Percentiles rank a stretch among this genome's conserved stretches.
Evolutionary conservation across 257 asterid species (phyloP).

Genomic region (Solanum rostratum): DNA sequence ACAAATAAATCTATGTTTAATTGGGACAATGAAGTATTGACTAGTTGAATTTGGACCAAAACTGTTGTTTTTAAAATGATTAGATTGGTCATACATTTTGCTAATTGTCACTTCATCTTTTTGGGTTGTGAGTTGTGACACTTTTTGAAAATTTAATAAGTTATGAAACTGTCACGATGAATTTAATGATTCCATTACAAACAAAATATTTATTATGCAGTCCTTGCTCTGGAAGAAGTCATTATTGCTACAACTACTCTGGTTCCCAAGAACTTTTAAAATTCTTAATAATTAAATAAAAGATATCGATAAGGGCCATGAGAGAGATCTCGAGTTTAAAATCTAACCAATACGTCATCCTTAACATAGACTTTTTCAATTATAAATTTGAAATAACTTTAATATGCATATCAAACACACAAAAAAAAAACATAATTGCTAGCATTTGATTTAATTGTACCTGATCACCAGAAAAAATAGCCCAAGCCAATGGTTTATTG

Average conservation of each 20-base stretch:
- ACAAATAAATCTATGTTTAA: not conserved
- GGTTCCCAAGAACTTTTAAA: not conserved
- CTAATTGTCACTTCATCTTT: not conserved
- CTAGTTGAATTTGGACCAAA: not conserved
- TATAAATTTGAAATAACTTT: not conserved
- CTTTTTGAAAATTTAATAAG: not conserved
- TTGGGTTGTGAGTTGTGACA: not conserved
- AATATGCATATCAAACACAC: not conserved
- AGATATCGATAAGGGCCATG: not conserved
- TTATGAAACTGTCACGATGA: not conserved
- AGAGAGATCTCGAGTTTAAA: not conserved
- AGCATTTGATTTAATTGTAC: slow-evolving; percentile 14
- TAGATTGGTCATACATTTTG: not conserved
- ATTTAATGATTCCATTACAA: not conserved
- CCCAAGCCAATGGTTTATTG: slow-evolving; percentile 96
- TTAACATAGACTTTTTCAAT: not conserved
- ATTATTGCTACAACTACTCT: not conserved
- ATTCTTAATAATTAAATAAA: not conserved
- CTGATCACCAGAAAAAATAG: slow-evolving; percentile 96
- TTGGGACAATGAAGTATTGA: not conserved
- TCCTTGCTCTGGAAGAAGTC: not conserved
- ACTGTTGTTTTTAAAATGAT: not conserved
- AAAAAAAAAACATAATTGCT: not conserved
- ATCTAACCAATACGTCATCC: accelerated
- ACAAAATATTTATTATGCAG: not conserved